phyloP scores from a whole-genome alignment of 306 rosid genomes.

The Quillaja saponaria region DNA sequence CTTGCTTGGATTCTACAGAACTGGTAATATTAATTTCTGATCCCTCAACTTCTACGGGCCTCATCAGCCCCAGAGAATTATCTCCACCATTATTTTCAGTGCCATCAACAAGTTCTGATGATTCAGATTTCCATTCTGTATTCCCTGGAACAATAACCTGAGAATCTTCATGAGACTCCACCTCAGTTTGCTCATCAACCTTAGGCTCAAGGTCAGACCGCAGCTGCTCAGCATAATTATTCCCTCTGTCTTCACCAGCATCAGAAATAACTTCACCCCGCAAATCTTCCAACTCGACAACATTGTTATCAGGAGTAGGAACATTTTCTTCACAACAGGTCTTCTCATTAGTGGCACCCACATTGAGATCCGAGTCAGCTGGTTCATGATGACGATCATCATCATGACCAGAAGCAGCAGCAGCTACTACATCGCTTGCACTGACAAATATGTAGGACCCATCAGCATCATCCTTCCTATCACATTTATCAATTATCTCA shows the following conservation, averaged over 20 bases:
- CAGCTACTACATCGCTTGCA: conserved; percentile 28
- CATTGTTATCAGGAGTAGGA: conserved; percentile 5
- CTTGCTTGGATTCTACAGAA: conserved; percentile 5
- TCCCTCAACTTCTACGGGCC: background rate
- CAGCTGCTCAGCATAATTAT: background rate
- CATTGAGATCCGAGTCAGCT: conserved; percentile 44
- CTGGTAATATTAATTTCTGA: background rate
- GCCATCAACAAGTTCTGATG: background rate
- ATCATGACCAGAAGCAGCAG: background rate
- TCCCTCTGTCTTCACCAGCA: background rate
- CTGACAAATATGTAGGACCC: conserved; percentile 42
- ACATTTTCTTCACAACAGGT: background rate
- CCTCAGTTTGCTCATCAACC: conserved; percentile 21
- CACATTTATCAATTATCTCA: conserved; percentile 5
- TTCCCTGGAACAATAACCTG: conserved; percentile 20
- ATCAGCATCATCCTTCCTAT: conserved; percentile 35
- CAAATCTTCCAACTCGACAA: background rate
- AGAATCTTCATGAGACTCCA: conserved; percentile 15
- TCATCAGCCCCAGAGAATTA: background rate
- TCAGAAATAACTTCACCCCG: background rate
- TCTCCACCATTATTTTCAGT: conserved; percentile 19
- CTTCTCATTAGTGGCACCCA: background rate
- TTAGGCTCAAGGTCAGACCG: conserved; percentile 3
- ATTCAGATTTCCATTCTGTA: conserved; percentile 24
- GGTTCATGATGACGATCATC: conserved; percentile 10